Evolutionary conservation across 139 green algal species (phyloP), one percentile per base, ranked within the genome.

Genomic region (Volvox reticuliferus): DNA sequence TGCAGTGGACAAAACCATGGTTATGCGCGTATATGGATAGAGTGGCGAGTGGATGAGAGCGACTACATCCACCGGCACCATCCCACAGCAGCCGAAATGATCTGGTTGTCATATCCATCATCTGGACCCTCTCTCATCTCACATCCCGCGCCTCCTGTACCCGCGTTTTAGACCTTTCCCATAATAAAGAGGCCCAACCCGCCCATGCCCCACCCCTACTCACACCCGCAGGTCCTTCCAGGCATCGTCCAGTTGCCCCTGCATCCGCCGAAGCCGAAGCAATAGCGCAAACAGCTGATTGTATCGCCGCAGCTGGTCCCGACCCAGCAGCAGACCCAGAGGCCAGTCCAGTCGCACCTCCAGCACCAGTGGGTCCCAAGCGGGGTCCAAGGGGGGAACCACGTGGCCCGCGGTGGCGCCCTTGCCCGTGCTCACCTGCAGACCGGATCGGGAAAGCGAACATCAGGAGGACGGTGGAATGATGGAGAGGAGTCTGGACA

Each of bases 321-420:
- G 93, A 1, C 96, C 97, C 81, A 99, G 94, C 76, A 99, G 91
- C 87, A 99, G 93, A 44, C 97, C 95, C 88, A 99, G 93, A 2
- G 97, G 97, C 97, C 97, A 99, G 12, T 95, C 91, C 69, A 97
- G 67, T 0, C 86, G 33, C 88, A 95, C 97, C 78, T 94, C 88
- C 63, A 99, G 93, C 75, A 68, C 95, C 81, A 99, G 82, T 1
- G 91, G 92, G 91, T 99, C 97, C 97, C 97, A 99, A 36, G 82
- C 69, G 12, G 62, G 73, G 86, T 98, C 97, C 36, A 95, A 95
- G 0, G 87, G 63, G 6, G 97, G 96, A 22, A 97, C 89, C n/a
- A 77, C 69, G 35, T 73, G 37, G 76, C 22, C 22, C 21, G 18
- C 36, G 68, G 26, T 61, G 20, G 68, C 35, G 36, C 37, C 37